Base-by-base conservation (phyloP, 1,284 basidiomycete species). In the Ustilago nuda region DNA sequence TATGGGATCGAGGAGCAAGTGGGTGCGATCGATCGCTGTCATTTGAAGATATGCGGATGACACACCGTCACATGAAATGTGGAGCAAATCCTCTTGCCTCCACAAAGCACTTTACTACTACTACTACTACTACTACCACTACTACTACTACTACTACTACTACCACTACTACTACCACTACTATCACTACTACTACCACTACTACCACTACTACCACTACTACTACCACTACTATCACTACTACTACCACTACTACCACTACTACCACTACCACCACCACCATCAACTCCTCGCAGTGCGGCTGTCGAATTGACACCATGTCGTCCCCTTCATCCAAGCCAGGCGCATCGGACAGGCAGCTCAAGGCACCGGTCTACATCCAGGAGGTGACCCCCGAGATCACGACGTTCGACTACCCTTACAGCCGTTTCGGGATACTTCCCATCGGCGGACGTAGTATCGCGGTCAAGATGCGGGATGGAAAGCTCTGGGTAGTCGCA, bases 401-500 rank as follows among this genome's bases (percentile, higher is more conserved):
- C 56, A 82, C 81, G 33, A 86, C 79, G 54, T 87, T 86, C 75
- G 79, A 78, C 39, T 71, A 75, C 11, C 86, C 86, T 6, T 87
- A 87, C 64, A 71, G 76, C 37, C 66, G 86, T 3, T 82, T 82
- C 60, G 82, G 83, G 39, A 51, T 86, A 46, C 56, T 87, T 30
- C 85, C 86, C 53, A 80, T 87, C 56, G 86, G 86, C 11, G 86
- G 86, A 9, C 77, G 86, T 39, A 62, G 81, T 66, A 74, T 96
- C 93, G 94, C 94, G 1, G 88, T 97, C 83, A 91, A 89, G 86
- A 87, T 97, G 63, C 87, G 87, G 54, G 65, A 76, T 19, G 75
- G 72, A 4, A 51, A 48, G 7, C 90, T 97, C 30, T 95, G 94
- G 91, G 88, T 97, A 1, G 88, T 96, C 36, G 94, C 93, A 1